Evolutionary conservation across 2,329 filamentous ascomycete genomes (phyloP).

Genomic region (Macroventuria anomochaeta): DNA sequence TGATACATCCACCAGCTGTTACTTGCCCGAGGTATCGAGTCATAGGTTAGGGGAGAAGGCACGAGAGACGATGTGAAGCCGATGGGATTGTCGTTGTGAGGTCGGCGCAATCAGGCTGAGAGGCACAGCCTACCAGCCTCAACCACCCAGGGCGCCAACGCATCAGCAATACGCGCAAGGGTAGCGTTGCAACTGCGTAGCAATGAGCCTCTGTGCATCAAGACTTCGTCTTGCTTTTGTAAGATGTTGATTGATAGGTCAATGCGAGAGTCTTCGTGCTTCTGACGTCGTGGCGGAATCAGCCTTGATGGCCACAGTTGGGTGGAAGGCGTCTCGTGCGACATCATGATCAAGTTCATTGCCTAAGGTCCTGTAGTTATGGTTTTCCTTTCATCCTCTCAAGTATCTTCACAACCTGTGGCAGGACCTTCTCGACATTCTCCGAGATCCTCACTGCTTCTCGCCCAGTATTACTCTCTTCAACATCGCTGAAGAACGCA

Average conservation of each 20-base stretch:
- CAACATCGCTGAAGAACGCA: constrained; percentile 67
- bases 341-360: neutral
- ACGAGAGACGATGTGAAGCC: too few relatives aligned
- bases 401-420: constrained; percentile 37
- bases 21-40: too few relatives aligned
- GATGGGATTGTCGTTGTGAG: neutral
- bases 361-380: neutral
- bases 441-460: constrained; percentile 51
- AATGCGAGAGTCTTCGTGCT: too few relatives aligned
- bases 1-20: too few relatives aligned
- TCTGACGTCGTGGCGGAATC: too few relatives aligned
- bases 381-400: constrained; percentile 18
- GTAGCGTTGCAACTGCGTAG: neutral
- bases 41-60: too few relatives aligned
- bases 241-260: too few relatives aligned
- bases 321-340: neutral
- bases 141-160: neutral
- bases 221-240: too few relatives aligned
- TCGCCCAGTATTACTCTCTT: constrained; percentile 50
- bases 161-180: neutral
- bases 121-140: neutral
- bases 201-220: neutral
- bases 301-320: neutral
- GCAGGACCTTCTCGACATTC: constrained; percentile 49
- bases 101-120: neutral